Evolutionary conservation across 1,284 basidiomycete species (phyloP).

Genomic region (Leccinum fallax): DNA sequence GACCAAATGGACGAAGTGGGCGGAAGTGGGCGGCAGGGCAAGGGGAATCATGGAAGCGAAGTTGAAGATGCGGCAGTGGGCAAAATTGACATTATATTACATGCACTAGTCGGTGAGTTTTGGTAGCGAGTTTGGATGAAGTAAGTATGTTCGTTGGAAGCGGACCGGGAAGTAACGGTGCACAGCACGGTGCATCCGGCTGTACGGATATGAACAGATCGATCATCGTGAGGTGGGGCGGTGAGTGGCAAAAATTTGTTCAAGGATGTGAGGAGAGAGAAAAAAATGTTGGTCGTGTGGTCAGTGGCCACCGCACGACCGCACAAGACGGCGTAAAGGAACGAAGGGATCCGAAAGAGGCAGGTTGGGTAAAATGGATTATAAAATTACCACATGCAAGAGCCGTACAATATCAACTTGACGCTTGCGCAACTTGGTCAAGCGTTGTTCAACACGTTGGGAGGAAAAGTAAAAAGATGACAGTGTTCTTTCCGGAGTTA

Average conservation of each 20-base stretch:
- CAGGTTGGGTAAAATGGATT: slow-evolving; percentile 14
- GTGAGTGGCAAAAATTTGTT: slow-evolving; percentile 25
- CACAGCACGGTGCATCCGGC: slow-evolving; percentile 28
- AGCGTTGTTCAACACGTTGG: slow-evolving; percentile 9
- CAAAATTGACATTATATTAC: slow-evolving; percentile 14
- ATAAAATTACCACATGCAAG: slow-evolving; percentile 20
- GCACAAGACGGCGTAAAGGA: slow-evolving; percentile 8
- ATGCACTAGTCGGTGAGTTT: slow-evolving; percentile 10
- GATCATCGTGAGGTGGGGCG: slow-evolving; percentile 15
- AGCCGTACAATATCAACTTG: slow-evolving; percentile 24
- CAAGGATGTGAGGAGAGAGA: slow-evolving; percentile 5
- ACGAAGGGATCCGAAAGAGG: slow-evolving; percentile 13
- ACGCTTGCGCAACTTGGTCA: neutral
- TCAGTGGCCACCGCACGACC: slow-evolving; percentile 1
- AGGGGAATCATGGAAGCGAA: slow-evolving; percentile 28
- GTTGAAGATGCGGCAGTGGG: slow-evolving; percentile 17
- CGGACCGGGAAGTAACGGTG: slow-evolving; percentile 28
- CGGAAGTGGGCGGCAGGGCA: slow-evolving; percentile 28
- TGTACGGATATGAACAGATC: slow-evolving; percentile 35
- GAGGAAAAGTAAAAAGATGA: slow-evolving; percentile 17
- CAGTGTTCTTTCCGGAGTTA: slow-evolving; percentile 32
- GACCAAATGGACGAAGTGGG: slow-evolving; percentile 21
- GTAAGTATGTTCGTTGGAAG: slow-evolving; percentile 6
- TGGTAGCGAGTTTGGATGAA: slow-evolving; percentile 16
- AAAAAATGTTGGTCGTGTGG: slow-evolving; percentile 9